A percentile compares a stretch with the other conserved stretches of the same genome.
Evolutionary conservation across 495 filamentous ascomycete species (phyloP).

Genomic region (Hypoxylon perforatum): DNA sequence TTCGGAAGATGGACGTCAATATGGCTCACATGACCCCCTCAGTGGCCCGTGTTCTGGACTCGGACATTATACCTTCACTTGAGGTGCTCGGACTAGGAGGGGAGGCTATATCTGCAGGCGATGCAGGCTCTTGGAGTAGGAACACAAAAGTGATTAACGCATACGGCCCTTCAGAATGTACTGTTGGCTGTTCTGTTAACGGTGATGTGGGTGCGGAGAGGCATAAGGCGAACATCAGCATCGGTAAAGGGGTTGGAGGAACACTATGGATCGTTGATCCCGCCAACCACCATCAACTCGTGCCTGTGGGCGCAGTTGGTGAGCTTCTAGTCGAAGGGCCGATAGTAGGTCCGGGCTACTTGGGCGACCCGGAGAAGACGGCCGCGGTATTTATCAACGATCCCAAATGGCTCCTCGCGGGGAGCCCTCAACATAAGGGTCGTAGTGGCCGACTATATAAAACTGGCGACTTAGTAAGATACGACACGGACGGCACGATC

Average conservation of each 20-base stretch:
- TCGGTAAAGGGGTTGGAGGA: slow-evolving; percentile 57
- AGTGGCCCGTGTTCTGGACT: slow-evolving; percentile 61
- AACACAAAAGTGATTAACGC: slow-evolving; percentile 61
- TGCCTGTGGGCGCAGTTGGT: slow-evolving; percentile 68
- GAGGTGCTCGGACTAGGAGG: slow-evolving; percentile 55
- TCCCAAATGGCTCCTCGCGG: slow-evolving; percentile 60
- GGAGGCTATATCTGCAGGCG: slow-evolving; percentile 52
- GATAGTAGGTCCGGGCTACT: slow-evolving; percentile 62
- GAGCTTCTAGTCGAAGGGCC: slow-evolving; percentile 73
- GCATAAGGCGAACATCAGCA: slow-evolving; percentile 48
- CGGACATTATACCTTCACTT: slow-evolving; percentile 50
- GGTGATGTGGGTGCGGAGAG: slow-evolving; percentile 45
- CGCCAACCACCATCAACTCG: slow-evolving; percentile 60
- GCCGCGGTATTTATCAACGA: slow-evolving; percentile 59
- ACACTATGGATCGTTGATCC: slow-evolving; percentile 69
- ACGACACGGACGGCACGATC: slow-evolving; percentile 68
- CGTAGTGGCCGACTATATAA: slow-evolving; percentile 70
- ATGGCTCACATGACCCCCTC: slow-evolving; percentile 65
- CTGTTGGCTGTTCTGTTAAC: slow-evolving; percentile 60
- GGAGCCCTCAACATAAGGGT: slow-evolving; percentile 50
- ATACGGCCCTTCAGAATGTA: slow-evolving; percentile 69
- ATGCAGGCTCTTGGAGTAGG: slow-evolving; percentile 52
- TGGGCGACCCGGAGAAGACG: slow-evolving; percentile 58
- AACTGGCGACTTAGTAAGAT: slow-evolving; percentile 72
- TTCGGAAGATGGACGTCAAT: slow-evolving; percentile 50